Evolutionary conservation across 129 eudicot species (phyloP), one percentile per base, ranked within the genome.

Genomic region (Flaveria robusta): DNA sequence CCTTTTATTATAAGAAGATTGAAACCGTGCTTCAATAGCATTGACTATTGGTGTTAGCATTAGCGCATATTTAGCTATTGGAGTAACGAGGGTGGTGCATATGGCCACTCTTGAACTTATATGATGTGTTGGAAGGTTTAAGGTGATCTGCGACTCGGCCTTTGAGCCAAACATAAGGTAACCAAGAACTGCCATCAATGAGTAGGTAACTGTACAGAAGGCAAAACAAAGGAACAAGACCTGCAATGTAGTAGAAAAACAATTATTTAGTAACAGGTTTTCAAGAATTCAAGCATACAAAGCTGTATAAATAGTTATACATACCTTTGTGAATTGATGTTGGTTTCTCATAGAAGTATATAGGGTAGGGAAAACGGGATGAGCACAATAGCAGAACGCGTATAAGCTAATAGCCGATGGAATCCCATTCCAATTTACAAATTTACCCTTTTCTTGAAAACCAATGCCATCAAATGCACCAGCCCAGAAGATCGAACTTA

Each of bases 321-420:
- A 80, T 85, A 93, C 97, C 96, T 77, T 78, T 22, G 96, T 82
- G 83, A 93, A 93, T 50, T 90, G 84, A 39, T 77, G 81, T 75
- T 62, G 85, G 62, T 82, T 88, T 78, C 75, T 85, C 98, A 90
- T 93, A 29, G 98, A 93, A 77, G 88, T 85, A 77, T 93, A 93
- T 0, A 90, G 72, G 13, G 96, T 87, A 18, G 98, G 98, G 50
- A 93, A 93, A 82, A 93, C 90, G 0, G 98, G 98, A 82, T 93
- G 98, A 62, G 96, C 97, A 68, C 98, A 88, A 24, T 88, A 93
- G 74, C 98, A 93, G 69, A 93, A 90, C 3, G 97, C 87, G 51
- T 90, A 93, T 47, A 93, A 81, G 90, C 98, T 93, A 45, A 85
- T 76, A 69, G 96, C 91, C 14, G 88, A 85, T 0, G 96, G 93